Evolutionary conservation across 2,329 filamentous ascomycete genomes (phyloP), one percentile per base, ranked within the genome.

Genomic region (Apiospora rasikravindrae): DNA sequence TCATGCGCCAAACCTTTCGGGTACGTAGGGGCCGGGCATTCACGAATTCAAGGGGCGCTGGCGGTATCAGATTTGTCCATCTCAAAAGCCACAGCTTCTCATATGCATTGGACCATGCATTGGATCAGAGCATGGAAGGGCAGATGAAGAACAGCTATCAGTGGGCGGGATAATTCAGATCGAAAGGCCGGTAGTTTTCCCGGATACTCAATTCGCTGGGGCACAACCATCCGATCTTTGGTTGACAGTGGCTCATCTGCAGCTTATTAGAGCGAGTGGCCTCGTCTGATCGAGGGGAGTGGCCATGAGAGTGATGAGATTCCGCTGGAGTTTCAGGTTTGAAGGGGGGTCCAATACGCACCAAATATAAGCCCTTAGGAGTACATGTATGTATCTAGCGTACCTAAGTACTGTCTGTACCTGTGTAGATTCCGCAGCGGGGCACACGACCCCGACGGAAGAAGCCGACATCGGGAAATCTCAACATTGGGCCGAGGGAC

Each of bases 391-490:
- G n/a, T n/a, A n/a, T n/a, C n/a, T 37, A 37, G 33, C 33, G 33
- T 26, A 53, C 24, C 10, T 8, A 6, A 24, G n/a, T n/a, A n/a
- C n/a, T n/a, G n/a, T n/a, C n/a, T n/a, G n/a, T n/a, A n/a, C n/a
- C n/a, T n/a, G n/a, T n/a, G n/a, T n/a, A n/a, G n/a, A 64, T 37
- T 37, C 57, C 33, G 57, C 33, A 64, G 57, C 57, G 57, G 57
- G 57, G 29, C 33, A 16, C 16, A 37, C 33, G n/a, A 16, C 16
- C 40, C 29, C 29, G 26, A 37, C 49, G 49, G 49, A 64, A 22
- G 57, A n/a, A 64, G 57, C 57, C 57, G 57, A 40, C 57, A 24
- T 64, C 57, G 57, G 57, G 57, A 64, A 64, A 64, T 64, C 57
- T 40, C 57, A 14, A 64, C 22, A 37, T 40, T 8, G 29, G 13